A percentile compares a stretch with the other conserved stretches of the same genome.
phyloP scores from a whole-genome alignment of 257 asterid genomes.

The Solanum megistacrolobum region DNA sequence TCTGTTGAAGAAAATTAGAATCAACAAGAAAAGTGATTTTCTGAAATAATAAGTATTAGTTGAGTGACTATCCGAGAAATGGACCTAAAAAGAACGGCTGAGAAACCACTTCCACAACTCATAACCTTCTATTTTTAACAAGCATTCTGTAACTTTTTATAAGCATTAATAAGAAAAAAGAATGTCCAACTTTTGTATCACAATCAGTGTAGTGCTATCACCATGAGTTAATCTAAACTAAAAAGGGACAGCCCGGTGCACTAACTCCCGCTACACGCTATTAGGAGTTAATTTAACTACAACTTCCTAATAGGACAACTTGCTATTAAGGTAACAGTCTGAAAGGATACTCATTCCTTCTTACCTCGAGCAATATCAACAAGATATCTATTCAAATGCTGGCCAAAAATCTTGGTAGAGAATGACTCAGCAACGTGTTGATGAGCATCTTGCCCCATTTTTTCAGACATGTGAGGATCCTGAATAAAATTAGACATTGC shows the following conservation, averaged over 20 bases:
- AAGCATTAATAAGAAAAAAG: background rate
- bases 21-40: background rate
- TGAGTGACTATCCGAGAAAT: background rate
- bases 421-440: constrained; percentile 53
- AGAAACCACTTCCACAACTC: background rate
- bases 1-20: background rate
- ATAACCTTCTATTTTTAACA: background rate
- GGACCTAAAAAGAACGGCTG: background rate
- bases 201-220: background rate
- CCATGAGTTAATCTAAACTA: background rate
- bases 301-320: background rate
- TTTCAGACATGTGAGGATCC: constrained; percentile 53
- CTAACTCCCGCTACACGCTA: background rate
- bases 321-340: background rate
- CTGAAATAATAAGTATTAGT: background rate
- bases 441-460: constrained; percentile 68
- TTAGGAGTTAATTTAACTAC: background rate
- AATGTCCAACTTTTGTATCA: background rate
- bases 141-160: background rate
- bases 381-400: constrained; percentile 50
- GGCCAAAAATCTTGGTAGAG: constrained; percentile 75
- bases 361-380: constrained; percentile 48
- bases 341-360: constrained; percentile 17
- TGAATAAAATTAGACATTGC: constrained; percentile 66
- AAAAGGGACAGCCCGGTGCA: background rate